Percentiles rank a stretch among this genome's conserved stretches.
phyloP scores from a whole-genome alignment of 2,329 filamentous ascomycete species.

The Fusarium lateritium region DNA sequence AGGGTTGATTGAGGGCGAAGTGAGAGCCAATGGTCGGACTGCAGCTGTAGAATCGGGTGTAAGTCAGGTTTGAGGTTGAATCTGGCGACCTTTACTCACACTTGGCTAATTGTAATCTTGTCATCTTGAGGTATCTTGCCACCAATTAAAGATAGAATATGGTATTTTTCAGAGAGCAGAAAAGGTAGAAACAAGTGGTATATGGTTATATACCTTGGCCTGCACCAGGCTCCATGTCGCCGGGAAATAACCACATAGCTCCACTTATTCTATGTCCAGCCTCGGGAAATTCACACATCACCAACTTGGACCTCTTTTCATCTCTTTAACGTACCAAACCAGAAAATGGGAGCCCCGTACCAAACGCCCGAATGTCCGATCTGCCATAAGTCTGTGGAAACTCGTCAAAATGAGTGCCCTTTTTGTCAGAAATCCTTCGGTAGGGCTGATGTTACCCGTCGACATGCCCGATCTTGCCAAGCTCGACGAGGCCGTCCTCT shows the following conservation, averaged over 20 bases:
- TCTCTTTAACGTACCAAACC: neutral
- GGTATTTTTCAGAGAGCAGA: neutral
- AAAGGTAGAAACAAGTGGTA: neutral
- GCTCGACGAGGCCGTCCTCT: conserved; percentile 16
- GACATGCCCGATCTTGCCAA: conserved; percentile 29
- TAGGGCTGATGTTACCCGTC: conserved; percentile 30
- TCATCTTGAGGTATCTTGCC: neutral
- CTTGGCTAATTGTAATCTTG: neutral
- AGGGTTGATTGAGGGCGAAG: neutral
- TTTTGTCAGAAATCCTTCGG: conserved; percentile 35
- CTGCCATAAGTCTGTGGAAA: neutral
- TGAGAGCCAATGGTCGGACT: conserved; percentile 11
- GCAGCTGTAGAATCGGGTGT: conserved; percentile 7
- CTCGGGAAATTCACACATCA: conserved; percentile 38
- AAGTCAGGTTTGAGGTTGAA: conserved; percentile 8
- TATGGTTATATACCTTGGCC: conserved; percentile 1
- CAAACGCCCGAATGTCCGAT: conserved; percentile 1
- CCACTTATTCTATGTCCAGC: conserved; percentile 9
- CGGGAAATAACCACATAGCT: conserved; percentile 33
- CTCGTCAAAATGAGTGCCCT: neutral
- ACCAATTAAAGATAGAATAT: rapidly evolving
- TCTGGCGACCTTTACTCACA: neutral
- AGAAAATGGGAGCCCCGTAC: neutral
- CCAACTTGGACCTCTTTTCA: neutral
- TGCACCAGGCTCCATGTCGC: neutral